Percentiles rank a stretch among this genome's conserved stretches.
phyloP scores from a whole-genome alignment of 73 alveolate genomes.

The Paramecium biaurelia region DNA sequence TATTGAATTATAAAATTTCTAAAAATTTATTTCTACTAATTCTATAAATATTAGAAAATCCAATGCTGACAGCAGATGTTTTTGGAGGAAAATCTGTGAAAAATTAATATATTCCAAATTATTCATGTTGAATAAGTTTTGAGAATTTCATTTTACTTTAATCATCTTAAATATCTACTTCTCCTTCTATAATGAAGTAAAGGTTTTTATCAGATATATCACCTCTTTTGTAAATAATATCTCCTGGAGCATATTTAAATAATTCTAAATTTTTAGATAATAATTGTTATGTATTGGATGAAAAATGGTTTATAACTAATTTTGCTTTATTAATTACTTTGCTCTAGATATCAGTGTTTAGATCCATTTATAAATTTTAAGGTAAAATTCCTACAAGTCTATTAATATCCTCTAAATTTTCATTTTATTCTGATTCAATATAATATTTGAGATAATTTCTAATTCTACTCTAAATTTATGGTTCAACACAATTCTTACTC shows the following conservation, averaged over 20 bases:
- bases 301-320: constrained; percentile 39
- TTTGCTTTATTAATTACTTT: constrained; percentile 33
- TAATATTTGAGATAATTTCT: constrained; percentile 51
- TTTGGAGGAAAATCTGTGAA: constrained; percentile 48
- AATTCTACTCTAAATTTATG: constrained; percentile 11
- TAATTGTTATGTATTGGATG: not conserved
- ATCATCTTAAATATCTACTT: constrained; percentile 27
- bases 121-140: not conserved
- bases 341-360: constrained; percentile 32
- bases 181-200: constrained; percentile 51
- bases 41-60: constrained; percentile 23
- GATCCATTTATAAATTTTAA: not conserved
- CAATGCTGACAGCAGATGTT: constrained; percentile 28
- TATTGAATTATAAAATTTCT: constrained; percentile 8
- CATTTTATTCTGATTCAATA: constrained; percentile 18
- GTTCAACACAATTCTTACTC: constrained; percentile 50
- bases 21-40: constrained; percentile 41
- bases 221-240: constrained; percentile 36
- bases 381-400: constrained; percentile 11
- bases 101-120: constrained; percentile 28
- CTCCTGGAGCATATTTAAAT: constrained; percentile 48
- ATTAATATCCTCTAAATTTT: not conserved
- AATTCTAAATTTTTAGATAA: not conserved
- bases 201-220: constrained; percentile 35
- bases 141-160: not conserved